phyloP scores from a whole-genome alignment of 768 basidiomycete genomes.

The Podaxis sp. region DNA sequence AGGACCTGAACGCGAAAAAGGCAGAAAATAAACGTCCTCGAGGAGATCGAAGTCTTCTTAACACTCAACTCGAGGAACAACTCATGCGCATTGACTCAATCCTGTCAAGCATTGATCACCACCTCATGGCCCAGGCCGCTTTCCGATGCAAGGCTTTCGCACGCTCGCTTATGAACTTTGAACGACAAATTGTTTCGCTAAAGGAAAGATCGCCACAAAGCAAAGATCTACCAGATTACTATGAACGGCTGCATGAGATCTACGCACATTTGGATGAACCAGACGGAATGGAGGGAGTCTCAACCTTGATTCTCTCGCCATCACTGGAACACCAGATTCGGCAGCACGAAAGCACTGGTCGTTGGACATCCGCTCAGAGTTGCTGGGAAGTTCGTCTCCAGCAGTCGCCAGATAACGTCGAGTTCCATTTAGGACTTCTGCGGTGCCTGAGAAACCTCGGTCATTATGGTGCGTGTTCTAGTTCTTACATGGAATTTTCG shows the following conservation, averaged over 20 bases:
- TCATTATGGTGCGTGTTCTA: slow-evolving; percentile 78
- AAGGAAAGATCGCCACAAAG: slow-evolving; percentile 34
- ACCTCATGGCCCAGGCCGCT: slow-evolving; percentile 90
- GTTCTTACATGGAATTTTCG: background rate
- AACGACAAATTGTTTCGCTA: slow-evolving; percentile 68
- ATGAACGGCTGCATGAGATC: slow-evolving; percentile 91
- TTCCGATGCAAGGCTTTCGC: slow-evolving; percentile 94
- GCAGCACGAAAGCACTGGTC: slow-evolving; percentile 94
- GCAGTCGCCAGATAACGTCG: slow-evolving; percentile 82
- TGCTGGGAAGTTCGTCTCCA: slow-evolving; percentile 98
- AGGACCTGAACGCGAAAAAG: slow-evolving; percentile 51
- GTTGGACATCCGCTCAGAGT: slow-evolving; percentile 98
- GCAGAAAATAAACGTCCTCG: slow-evolving; percentile 47
- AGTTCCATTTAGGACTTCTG: slow-evolving; percentile 84
- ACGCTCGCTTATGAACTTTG: slow-evolving; percentile 91
- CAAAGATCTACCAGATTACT: slow-evolving; percentile 60
- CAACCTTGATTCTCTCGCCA: slow-evolving; percentile 81
- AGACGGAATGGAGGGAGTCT: slow-evolving; percentile 98
- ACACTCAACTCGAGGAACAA: slow-evolving; percentile 47
- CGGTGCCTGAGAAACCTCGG: slow-evolving; percentile 92
- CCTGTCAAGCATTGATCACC: slow-evolving; percentile 77
- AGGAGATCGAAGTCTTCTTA: slow-evolving; percentile 22
- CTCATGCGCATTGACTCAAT: slow-evolving; percentile 75
- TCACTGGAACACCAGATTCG: slow-evolving; percentile 95
- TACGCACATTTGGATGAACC: slow-evolving; percentile 96